phyloP scores from a whole-genome alignment of 2,329 filamentous ascomycete species.

The Ophiocordyceps camponoti-saundersi region DNA sequence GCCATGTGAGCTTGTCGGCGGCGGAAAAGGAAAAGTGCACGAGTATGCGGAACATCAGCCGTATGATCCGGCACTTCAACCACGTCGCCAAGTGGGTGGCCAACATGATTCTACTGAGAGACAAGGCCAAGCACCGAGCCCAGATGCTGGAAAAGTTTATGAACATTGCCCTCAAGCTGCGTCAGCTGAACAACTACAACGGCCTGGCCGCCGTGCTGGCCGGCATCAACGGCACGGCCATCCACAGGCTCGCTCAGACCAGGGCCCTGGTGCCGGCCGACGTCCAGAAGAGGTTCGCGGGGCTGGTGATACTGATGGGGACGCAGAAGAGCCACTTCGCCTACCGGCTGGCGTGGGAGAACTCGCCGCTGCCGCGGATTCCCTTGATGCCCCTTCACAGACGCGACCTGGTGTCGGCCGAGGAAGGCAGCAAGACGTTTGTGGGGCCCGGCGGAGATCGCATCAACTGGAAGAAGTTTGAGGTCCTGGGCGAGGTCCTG shows the following conservation, averaged over 20 bases:
- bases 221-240: slow-evolving; percentile 74
- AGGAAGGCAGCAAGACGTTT: slow-evolving; percentile 84
- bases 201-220: slow-evolving; percentile 86
- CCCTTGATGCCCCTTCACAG: slow-evolving; percentile 85
- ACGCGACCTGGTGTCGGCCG: slow-evolving; percentile 77
- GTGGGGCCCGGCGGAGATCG: slow-evolving; percentile 54
- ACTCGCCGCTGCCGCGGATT: slow-evolving; percentile 76
- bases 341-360: slow-evolving; percentile 96
- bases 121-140: slow-evolving; percentile 90
- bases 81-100: slow-evolving; percentile 70
- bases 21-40: slow-evolving; percentile 59
- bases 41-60: slow-evolving; percentile 71
- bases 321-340: slow-evolving; percentile 85
- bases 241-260: slow-evolving; percentile 71
- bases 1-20: slow-evolving; percentile 65
- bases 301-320: slow-evolving; percentile 81
- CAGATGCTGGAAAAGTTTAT: slow-evolving; percentile 92
- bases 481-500: slow-evolving; percentile 84
- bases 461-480: slow-evolving; percentile 98
- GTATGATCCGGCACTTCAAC: slow-evolving; percentile 89
- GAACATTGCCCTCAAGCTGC: slow-evolving; percentile 69
- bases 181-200: slow-evolving; percentile 93
- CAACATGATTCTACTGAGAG: slow-evolving; percentile 71
- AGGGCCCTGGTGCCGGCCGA: slow-evolving; percentile 55
- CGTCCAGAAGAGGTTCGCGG: slow-evolving; percentile 69